Evolutionary conservation across 768 basidiomycete species (phyloP), one percentile per base, ranked within the genome.

Genomic region (Panaeolus cyanescens): DNA sequence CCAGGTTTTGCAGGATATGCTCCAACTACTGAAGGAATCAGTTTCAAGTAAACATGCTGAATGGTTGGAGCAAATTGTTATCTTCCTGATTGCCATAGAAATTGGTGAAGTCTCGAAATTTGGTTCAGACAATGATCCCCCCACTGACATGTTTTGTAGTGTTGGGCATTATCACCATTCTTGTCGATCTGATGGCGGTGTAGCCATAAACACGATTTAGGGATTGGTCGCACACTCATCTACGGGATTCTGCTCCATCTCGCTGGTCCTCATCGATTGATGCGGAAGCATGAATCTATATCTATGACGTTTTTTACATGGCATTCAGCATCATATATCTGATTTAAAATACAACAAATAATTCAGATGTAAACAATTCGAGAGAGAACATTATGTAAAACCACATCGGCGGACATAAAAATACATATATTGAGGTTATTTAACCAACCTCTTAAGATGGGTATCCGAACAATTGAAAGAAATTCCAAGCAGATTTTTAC

Each of bases 1-100:
- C 33, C 65, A 95, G 93, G 92, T 98, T 55, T 77, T 98, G 33
- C 96, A 98, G 81, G 96, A 98, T 73, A 96, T 98, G 92, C 85
- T 98, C 10, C 91, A 95, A 70, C 84, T 98, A 56, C 79, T 98
- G 56, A 98, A 98, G 74, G 96, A 97, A 75, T 92, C 93, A 10
- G 95, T 96, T 25, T 93, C 93, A 28, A 94, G 89, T 65, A 87
- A 88, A 67, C 94, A 97, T 69, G 87, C 93, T 1, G 95, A 97
- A 74, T 85, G 93, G 25, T 82, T 97, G 7, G 95, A 97, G 73
- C 92, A 93, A 72, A 94, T 97, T 60, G 92, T 97, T 64, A 96
- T 97, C 63, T 88, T 86, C 55, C 80, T 97, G 59, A 96, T 97
- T 70, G 95, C 78, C 37, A 90, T 96, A 56, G 93, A 94, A 75